phyloP scores from a whole-genome alignment of 2,329 filamentous ascomycete genomes.

The Raffaelea albimanens region DNA sequence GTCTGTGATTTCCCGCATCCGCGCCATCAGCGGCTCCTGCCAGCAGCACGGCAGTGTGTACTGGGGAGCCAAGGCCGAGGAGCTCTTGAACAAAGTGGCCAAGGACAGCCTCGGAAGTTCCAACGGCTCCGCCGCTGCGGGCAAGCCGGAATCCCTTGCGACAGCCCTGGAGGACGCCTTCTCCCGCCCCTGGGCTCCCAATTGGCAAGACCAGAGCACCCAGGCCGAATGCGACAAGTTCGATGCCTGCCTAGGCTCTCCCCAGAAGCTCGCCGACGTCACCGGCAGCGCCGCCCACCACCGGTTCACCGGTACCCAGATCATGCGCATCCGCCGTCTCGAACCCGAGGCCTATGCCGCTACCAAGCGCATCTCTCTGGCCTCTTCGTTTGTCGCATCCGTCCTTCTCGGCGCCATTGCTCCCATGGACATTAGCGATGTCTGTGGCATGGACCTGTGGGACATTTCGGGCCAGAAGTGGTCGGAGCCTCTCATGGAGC shows the following conservation, averaged over 20 bases:
- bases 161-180: constrained; percentile 52
- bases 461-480: constrained; percentile 69
- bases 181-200: constrained; percentile 79
- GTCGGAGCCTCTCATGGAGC: constrained; percentile 63
- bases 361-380: constrained; percentile 80
- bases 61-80: constrained; percentile 66
- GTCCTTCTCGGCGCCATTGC: constrained; percentile 78
- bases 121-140: constrained; percentile 62
- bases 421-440: constrained; percentile 87
- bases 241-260: constrained; percentile 59
- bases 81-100: constrained; percentile 46
- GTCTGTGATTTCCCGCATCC: constrained; percentile 52
- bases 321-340: constrained; percentile 74
- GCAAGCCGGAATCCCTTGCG: neutral
- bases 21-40: constrained; percentile 80
- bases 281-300: constrained; percentile 95
- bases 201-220: constrained; percentile 97
- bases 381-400: constrained; percentile 91
- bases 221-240: constrained; percentile 86
- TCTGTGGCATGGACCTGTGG: constrained; percentile 95
- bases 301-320: constrained; percentile 95
- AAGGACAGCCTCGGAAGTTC: constrained; percentile 28
- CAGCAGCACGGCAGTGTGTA: constrained; percentile 98
- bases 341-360: constrained; percentile 72
- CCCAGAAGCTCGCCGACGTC: constrained; percentile 60